Percentiles rank a stretch among this genome's conserved stretches.
phyloP scores from a whole-genome alignment of 148 eudicot species.

The Pouteria glomerata region DNA sequence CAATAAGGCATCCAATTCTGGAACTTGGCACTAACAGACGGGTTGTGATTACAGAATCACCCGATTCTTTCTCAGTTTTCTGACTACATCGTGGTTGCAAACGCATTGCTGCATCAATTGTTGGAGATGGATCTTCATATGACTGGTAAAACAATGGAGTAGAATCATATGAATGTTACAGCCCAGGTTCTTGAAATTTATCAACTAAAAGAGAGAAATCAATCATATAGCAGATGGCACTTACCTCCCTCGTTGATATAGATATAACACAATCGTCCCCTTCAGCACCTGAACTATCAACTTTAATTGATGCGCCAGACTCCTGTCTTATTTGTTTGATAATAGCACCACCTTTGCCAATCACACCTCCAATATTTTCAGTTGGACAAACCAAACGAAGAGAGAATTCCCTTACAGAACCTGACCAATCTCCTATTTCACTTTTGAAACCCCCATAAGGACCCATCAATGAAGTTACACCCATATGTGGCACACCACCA shows the following conservation, averaged over 20 bases:
- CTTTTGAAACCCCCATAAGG: slow-evolving; percentile 64
- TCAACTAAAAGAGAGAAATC: background rate
- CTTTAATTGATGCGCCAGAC: slow-evolving; percentile 75
- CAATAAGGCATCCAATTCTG: slow-evolving; percentile 80
- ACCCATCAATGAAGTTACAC: slow-evolving; percentile 52
- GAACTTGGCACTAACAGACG: slow-evolving; percentile 74
- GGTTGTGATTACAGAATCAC: slow-evolving; percentile 58
- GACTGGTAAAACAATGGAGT: slow-evolving; percentile 35
- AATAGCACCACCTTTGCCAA: slow-evolving; percentile 91
- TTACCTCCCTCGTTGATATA: slow-evolving; percentile 85
- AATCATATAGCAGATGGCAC: background rate
- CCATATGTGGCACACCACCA: slow-evolving; percentile 49
- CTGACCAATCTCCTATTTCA: slow-evolving; percentile 45
- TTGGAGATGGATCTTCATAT: slow-evolving; percentile 71
- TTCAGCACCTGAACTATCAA: slow-evolving; percentile 74
- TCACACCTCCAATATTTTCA: slow-evolving; percentile 80
- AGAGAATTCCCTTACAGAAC: slow-evolving; percentile 58
- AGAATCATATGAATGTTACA: slow-evolving; percentile 1
- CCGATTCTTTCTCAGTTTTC: slow-evolving; percentile 69
- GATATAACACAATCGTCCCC: slow-evolving; percentile 79
- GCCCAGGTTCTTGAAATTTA: background rate
- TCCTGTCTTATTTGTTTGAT: slow-evolving; percentile 94
- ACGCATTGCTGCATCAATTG: slow-evolving; percentile 91
- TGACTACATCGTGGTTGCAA: slow-evolving; percentile 85
- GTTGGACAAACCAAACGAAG: slow-evolving; percentile 86